phyloP scores from a whole-genome alignment of 2,329 filamentous ascomycete species.

The Graphiopsis chlorocephala region DNA sequence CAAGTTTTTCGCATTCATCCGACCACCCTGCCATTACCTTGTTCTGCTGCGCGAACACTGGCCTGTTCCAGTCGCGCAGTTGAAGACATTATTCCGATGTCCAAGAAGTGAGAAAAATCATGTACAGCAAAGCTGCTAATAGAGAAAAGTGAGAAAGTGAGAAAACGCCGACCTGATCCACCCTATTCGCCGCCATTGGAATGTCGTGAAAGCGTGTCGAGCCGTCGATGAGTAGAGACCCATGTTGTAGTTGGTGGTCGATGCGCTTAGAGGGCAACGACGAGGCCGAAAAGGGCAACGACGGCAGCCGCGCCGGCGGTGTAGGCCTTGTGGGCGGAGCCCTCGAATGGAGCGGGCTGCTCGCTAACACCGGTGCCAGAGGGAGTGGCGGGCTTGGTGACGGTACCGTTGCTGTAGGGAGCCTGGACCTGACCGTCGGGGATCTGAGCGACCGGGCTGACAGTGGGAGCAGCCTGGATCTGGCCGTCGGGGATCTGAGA shows the following conservation, averaged over 20 bases:
- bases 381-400: slow-evolving; percentile 7
- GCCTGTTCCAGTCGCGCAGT: background rate
- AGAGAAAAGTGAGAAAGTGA: background rate
- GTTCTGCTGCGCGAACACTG: background rate
- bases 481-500: slow-evolving; percentile 32
- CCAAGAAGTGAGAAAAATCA: slow-evolving; percentile 1
- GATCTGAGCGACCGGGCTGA: slow-evolving; percentile 20
- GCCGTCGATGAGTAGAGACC: background rate
- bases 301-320: slow-evolving; percentile 5
- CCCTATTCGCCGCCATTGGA: background rate
- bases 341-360: slow-evolving; percentile 14
- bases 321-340: slow-evolving; percentile 11
- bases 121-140: slow-evolving; percentile 10
- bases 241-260: background rate
- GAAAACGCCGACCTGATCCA: background rate
- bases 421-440: slow-evolving; percentile 28
- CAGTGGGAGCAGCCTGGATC: slow-evolving; percentile 23
- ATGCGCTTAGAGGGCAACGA: slow-evolving; percentile 10
- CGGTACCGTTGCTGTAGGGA: slow-evolving; percentile 9
- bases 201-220: background rate
- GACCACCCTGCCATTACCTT: slow-evolving; percentile 3
- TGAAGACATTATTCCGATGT: slow-evolving; percentile 3
- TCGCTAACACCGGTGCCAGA: slow-evolving; percentile 9
- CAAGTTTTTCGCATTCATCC: background rate
- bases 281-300: slow-evolving; percentile 29